A percentile compares a stretch with the other conserved stretches of the same genome.
Evolutionary conservation across 129 eudicot species (phyloP).

Genomic region (Arctium minus): DNA sequence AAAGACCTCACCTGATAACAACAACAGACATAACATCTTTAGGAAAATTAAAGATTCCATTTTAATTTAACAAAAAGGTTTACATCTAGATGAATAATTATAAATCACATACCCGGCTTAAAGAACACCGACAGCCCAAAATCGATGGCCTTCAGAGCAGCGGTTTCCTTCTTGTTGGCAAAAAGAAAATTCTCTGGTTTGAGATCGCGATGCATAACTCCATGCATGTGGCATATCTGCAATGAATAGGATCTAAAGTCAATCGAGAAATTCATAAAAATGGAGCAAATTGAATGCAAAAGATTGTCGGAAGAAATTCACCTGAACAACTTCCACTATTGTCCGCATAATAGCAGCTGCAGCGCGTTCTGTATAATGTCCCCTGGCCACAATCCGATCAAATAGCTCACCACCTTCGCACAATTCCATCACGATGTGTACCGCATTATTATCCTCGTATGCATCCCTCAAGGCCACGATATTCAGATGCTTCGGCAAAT

Average conservation of each 20-base stretch:
- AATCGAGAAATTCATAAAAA: background rate
- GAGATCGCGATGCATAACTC: conserved; percentile 93
- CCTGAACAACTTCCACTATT: conserved; percentile 85
- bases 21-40: background rate
- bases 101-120: conserved; percentile 56
- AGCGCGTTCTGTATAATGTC: conserved; percentile 85
- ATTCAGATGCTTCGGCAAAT: conserved; percentile 73
- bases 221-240: conserved; percentile 66
- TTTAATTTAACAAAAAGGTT: background rate
- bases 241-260: conserved; percentile 17
- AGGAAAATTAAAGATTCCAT: background rate
- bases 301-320: conserved; percentile 5
- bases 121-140: conserved; percentile 84
- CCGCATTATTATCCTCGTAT: conserved; percentile 78
- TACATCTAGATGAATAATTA: background rate
- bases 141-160: conserved; percentile 73
- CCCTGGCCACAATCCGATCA: conserved; percentile 75
- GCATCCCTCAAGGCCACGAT: conserved; percentile 60
- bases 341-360: conserved; percentile 67
- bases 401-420: conserved; percentile 88
- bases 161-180: conserved; percentile 76
- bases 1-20: conserved; percentile 50
- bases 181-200: conserved; percentile 88
- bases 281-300: background rate
- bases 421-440: conserved; percentile 81